A percentile compares a stretch with the other conserved stretches of the same genome.
Conservation (phyloP, 768 basidiomycete species). For the Megacollybia marginata region DNA sequence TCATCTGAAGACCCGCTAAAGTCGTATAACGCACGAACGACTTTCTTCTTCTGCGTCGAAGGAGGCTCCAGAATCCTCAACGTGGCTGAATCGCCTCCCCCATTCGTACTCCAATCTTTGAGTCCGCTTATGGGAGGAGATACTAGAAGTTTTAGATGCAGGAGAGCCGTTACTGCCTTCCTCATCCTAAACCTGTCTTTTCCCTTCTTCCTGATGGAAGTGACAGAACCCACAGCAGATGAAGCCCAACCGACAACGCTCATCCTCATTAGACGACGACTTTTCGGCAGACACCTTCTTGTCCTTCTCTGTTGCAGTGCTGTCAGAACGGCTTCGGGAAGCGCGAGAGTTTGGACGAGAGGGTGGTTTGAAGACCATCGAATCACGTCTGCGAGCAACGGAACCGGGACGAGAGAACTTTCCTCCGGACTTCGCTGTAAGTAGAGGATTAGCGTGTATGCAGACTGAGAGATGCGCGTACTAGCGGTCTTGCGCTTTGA, state of each 20-base stretch:
- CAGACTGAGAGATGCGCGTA: slow-evolving; percentile 25
- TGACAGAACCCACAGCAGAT: slow-evolving; percentile 54
- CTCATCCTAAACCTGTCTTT: slow-evolving; percentile 57
- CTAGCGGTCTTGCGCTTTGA: slow-evolving; percentile 69
- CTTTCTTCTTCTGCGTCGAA: slow-evolving; percentile 40
- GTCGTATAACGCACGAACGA: slow-evolving; percentile 68
- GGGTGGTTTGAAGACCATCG: slow-evolving; percentile 79
- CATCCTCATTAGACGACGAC: slow-evolving; percentile 67
- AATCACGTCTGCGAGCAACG: no score
- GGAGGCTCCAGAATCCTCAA: slow-evolving; percentile 42
- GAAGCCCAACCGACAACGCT: slow-evolving; percentile 62
- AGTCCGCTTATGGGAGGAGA: slow-evolving; percentile 17
- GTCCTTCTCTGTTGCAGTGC: no score
- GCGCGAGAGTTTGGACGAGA: slow-evolving; percentile 52
- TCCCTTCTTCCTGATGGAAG: slow-evolving; percentile 49
- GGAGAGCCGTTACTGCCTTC: slow-evolving; percentile 20
- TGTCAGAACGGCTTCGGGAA: no score
- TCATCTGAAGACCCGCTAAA: slow-evolving; percentile 75
- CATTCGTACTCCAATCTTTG: slow-evolving; percentile 13
- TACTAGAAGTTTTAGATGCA: slow-evolving; percentile 18
- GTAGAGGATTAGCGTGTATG: neutral
- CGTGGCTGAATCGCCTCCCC: no score
- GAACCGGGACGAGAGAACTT: no score
- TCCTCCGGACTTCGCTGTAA: slow-evolving; percentile 80
- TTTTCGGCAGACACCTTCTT: slow-evolving; percentile 69